Conservation (phyloP, 2,329 filamentous ascomycete species). For the Botrytis fragariae region DNA sequence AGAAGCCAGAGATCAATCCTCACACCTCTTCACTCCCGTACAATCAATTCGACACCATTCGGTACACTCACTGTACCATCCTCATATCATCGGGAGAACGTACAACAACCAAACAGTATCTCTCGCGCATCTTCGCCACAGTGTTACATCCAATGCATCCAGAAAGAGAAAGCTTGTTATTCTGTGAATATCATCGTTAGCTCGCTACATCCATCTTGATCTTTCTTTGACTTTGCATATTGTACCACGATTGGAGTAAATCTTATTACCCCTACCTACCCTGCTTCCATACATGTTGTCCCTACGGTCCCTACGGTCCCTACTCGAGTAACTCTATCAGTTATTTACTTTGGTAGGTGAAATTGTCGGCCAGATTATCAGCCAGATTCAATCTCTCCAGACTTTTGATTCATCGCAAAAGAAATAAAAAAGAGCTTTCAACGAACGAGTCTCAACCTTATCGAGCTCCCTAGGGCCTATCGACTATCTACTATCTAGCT, state of each 20-base stretch:
- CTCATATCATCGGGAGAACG: not conserved
- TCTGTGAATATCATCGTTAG: conserved; percentile 14
- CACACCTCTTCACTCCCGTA: not conserved
- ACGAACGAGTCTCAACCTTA: not conserved
- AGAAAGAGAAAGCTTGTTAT: not conserved
- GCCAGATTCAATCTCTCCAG: not conserved
- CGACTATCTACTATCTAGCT: not conserved
- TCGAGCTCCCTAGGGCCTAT: not conserved
- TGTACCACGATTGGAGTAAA: not conserved
- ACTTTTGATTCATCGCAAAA: not conserved
- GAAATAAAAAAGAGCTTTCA: not conserved
- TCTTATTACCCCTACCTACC: not conserved
- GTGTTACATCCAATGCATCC: not conserved
- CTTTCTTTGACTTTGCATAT: not conserved
- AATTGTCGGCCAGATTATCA: not conserved
- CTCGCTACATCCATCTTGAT: not conserved
- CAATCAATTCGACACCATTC: not conserved
- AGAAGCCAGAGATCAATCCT: not conserved
- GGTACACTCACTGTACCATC: not conserved
- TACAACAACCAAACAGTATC: not conserved
- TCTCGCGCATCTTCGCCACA: not conserved
- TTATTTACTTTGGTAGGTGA: not conserved
- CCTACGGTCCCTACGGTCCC: not conserved
- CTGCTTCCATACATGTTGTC: not conserved
- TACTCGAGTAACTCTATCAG: not conserved